Percentiles rank a stretch among this genome's conserved stretches.
These are phyloP conservation scores for Arctium minus DNA, from an alignment of 129 eudicot genomes.

Conservation along the genomic window DNA sequence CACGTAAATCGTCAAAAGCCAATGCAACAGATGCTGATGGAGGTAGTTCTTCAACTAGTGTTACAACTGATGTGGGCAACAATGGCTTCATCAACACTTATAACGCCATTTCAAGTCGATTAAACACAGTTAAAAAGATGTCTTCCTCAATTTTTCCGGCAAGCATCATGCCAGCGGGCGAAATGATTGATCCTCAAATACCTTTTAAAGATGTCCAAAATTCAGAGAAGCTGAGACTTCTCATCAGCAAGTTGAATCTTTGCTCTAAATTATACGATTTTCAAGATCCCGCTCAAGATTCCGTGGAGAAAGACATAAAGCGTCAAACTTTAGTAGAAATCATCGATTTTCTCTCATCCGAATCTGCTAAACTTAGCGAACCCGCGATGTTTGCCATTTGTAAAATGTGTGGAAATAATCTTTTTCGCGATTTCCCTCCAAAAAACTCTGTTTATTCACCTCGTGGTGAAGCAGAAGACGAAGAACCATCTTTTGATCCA, in stretches of 20 bases:
- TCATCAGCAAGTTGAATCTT: slow-evolving; percentile 53
- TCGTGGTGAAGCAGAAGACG: slow-evolving; percentile 55
- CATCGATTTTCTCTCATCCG: slow-evolving; percentile 45
- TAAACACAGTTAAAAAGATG: slow-evolving; percentile 54
- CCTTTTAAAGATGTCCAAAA: slow-evolving; percentile 50
- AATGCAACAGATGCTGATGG: slow-evolving; percentile 39
- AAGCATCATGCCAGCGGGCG: slow-evolving; percentile 39
- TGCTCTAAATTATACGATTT: slow-evolving; percentile 50
- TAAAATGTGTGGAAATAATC: slow-evolving; percentile 55
- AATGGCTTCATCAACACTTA: slow-evolving; percentile 48
- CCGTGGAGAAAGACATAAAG: slow-evolving; percentile 54
- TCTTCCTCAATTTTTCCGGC: slow-evolving; percentile 65
- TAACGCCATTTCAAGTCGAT: slow-evolving; percentile 47
- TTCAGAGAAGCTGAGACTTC: slow-evolving; percentile 49
- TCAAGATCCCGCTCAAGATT: slow-evolving; percentile 38
- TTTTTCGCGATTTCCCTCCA: slow-evolving; percentile 66
- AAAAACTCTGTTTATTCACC: slow-evolving; percentile 20
- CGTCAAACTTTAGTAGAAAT: slow-evolving; percentile 56
- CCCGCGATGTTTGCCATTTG: slow-evolving; percentile 47
- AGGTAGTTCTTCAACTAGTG: slow-evolving; percentile 24
- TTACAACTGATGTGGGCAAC: slow-evolving; percentile 19
- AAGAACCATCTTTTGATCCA: slow-evolving; percentile 57
- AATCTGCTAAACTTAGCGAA: slow-evolving; percentile 54
- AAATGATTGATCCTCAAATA: slow-evolving; percentile 48
- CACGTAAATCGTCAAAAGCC: slow-evolving; percentile 49